Evolutionary conservation across 2,329 filamentous ascomycete species (phyloP).

Genomic region (Cladobotryum protrusum): DNA sequence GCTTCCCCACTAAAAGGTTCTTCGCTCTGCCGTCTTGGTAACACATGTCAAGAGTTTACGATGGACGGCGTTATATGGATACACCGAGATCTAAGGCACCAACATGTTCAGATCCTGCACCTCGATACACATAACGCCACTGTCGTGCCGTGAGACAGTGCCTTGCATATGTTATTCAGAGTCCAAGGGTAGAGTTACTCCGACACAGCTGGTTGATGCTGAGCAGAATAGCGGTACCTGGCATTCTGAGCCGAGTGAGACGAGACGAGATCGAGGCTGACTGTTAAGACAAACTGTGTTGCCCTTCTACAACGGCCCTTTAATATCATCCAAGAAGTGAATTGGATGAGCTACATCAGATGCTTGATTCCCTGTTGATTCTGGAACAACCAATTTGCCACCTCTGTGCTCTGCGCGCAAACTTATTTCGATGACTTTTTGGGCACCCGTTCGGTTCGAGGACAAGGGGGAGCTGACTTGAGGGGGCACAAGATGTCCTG

Average conservation of each 20-base stretch:
- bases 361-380: not conserved
- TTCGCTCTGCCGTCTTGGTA: not conserved
- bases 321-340: not conserved
- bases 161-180: not conserved
- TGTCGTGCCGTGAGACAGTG: not conserved
- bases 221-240: not conserved
- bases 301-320: not conserved
- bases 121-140: conserved; percentile 7
- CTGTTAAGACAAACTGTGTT: not conserved
- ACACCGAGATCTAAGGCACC: conserved; percentile 1
- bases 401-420: no score
- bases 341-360: not conserved
- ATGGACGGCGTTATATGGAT: not conserved
- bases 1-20: not conserved
- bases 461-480: not conserved
- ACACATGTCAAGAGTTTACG: not conserved
- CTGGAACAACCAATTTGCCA: not conserved
- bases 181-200: not conserved
- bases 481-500: conserved; percentile 7
- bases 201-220: not conserved
- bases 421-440: no score
- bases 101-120: conserved; percentile 12
- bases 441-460: not conserved
- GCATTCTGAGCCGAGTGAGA: not conserved
- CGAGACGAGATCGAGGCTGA: not conserved